Evolutionary conservation across 345 rosid species (phyloP).

Genomic region (Punica granatum): DNA sequence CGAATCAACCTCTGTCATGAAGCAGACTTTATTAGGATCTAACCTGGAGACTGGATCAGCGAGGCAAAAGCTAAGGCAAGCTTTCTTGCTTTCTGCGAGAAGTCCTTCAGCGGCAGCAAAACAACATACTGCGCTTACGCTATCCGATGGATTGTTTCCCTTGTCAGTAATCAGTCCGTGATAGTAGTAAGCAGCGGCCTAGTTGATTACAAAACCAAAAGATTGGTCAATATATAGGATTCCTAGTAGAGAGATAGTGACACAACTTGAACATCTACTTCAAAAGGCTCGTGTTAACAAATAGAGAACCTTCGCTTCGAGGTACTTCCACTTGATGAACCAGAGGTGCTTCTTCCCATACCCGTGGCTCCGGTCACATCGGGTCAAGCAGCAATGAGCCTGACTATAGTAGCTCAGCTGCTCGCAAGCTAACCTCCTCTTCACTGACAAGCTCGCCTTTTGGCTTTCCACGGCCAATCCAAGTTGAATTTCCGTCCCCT

Average conservation of each 20-base stretch:
- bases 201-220: not conserved
- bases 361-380: conserved; percentile 34
- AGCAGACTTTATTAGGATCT: not conserved
- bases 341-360: conserved; percentile 64
- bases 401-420: conserved; percentile 67
- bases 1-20: too few species aligned
- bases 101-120: conserved; percentile 85
- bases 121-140: conserved; percentile 66
- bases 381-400: conserved; percentile 68
- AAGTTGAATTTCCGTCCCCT: conserved; percentile 97
- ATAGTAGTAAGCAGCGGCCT: conserved; percentile 95
- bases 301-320: conserved; percentile 69
- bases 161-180: conserved; percentile 85
- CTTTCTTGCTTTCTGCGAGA: conserved; percentile 75
- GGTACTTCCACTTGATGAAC: conserved; percentile 86
- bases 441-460: conserved; percentile 77
- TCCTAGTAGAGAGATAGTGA: not conserved
- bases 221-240: not conserved
- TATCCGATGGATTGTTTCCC: conserved; percentile 66
- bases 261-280: not conserved
- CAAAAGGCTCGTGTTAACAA: not conserved
- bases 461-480: conserved; percentile 89
- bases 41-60: conserved; percentile 78
- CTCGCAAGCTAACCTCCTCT: conserved; percentile 92
- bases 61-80: conserved; percentile 72